Evolutionary conservation across 73 alveolate species (phyloP), one percentile per base, ranked within the genome.

Genomic region (Paramecium sonneborni): DNA sequence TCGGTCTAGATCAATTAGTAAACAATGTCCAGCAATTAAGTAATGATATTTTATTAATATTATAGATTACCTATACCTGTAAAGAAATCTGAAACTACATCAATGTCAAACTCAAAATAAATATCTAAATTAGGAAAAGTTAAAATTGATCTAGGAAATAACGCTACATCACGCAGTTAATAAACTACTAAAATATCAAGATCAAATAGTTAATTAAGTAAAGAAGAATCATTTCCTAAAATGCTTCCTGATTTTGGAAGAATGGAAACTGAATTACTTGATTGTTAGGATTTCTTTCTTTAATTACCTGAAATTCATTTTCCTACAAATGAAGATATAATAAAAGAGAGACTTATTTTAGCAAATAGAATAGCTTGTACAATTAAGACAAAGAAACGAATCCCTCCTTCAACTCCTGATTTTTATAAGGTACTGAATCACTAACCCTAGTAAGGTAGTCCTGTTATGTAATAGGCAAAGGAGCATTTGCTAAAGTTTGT

Each of bases 401-500:
- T 67, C 0, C 85, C 88, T 21, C 94, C 94, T 2, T 92, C 96
- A 20, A 88, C 82, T 20, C 69, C 92, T 11, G 93, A 88, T 15
- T 93, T 89, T 74, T 93, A 93, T 90, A 88, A 58, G 76, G 86
- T 86, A 55, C n/a, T 15, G 43, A 32, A 28, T 15, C 37, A 2
- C 55, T 70, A 32, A 70, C 26, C 26, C 23, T 95, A 0, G 46
- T 93, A 38, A 58, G 86, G 37, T 32, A 70, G 86, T 26, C 23
- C 30, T 70, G 86, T 28, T 70, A 86, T 58, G 93, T 97, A 4
- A 96, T 98, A 15, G 99, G 99, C 9, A 93, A 97, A 85, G 99
- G 99, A n/a, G 99, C 99, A 2, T 97, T 97, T 85, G 99, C 99
- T 14, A 98, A 98, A 92, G 99, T 98, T 1, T 95, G 96, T 89